These are phyloP conservation scores for Aeminium ludgeri DNA, from an alignment of 495 filamentous ascomycete genomes.

Conservation along the genomic window DNA sequence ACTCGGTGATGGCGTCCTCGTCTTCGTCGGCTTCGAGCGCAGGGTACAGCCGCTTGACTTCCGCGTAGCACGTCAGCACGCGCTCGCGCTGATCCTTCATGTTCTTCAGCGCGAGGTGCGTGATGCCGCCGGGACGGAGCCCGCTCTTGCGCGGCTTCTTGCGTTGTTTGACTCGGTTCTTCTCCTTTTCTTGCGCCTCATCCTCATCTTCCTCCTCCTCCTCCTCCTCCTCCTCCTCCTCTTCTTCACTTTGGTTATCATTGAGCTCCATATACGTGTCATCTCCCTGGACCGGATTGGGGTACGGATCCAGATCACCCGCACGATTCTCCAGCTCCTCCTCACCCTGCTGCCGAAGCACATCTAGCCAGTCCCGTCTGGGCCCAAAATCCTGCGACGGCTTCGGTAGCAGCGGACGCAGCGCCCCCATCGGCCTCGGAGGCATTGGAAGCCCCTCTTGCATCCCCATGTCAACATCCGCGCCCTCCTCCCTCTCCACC, in stretches of 20 bases:
- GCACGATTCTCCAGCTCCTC: too few relatives aligned
- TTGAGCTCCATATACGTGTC: too few relatives aligned
- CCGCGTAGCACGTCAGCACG: background rate
- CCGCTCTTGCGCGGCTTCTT: too few relatives aligned
- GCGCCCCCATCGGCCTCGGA: background rate
- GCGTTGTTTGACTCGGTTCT: too few relatives aligned
- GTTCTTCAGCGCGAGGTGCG: background rate
- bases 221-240: too few relatives aligned
- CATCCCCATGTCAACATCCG: background rate
- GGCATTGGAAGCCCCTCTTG: background rate
- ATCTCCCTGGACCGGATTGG: too few relatives aligned
- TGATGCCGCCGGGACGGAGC: background rate
- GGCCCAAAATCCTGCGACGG: background rate
- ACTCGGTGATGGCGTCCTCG: conserved; percentile 37
- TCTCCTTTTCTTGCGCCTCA: too few relatives aligned
- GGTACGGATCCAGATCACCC: too few relatives aligned
- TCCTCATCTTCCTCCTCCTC: too few relatives aligned
- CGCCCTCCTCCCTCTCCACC: background rate
- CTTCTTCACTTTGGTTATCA: too few relatives aligned
- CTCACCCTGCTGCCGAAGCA: background rate
- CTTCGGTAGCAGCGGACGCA: too few relatives aligned
- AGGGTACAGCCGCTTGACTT: conserved; percentile 34
- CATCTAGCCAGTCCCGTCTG: background rate
- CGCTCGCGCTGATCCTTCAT: background rate
- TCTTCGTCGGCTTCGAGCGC: conserved; percentile 1